A percentile compares a stretch with the other conserved stretches of the same genome.
These are phyloP conservation scores for Penicillium antarcticum DNA, from an alignment of 495 filamentous ascomycete genomes.

Conservation along the genomic window DNA sequence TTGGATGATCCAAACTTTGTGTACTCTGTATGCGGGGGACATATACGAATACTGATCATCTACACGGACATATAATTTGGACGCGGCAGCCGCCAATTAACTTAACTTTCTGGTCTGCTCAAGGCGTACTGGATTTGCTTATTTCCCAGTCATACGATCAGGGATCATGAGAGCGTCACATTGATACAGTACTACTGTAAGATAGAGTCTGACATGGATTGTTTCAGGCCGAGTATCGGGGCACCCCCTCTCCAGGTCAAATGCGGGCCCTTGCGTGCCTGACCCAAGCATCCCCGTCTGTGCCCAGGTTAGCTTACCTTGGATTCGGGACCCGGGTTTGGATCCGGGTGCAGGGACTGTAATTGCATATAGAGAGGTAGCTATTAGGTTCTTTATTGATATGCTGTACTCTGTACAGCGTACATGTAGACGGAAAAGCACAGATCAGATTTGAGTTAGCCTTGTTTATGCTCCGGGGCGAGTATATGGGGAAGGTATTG, in stretches of 20 bases:
- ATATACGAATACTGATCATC: too few relatives aligned
- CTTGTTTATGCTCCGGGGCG: background rate
- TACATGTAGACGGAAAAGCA: too few relatives aligned
- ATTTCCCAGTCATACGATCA: background rate
- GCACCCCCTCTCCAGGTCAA: background rate
- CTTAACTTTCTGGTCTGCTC: background rate
- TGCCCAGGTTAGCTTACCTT: background rate
- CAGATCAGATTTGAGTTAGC: background rate
- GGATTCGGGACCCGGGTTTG: background rate
- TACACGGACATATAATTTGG: background rate
- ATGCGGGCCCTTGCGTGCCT: constrained; percentile 14
- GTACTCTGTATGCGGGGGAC: too few relatives aligned
- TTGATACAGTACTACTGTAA: background rate
- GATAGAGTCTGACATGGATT: background rate
- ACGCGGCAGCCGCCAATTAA: background rate
- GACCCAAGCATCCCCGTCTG: background rate
- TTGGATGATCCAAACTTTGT: too few relatives aligned
- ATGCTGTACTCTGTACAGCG: too few relatives aligned
- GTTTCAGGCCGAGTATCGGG: constrained; percentile 6
- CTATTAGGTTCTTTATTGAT: background rate
- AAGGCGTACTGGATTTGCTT: background rate
- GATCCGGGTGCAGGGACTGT: background rate
- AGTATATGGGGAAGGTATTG: too few relatives aligned
- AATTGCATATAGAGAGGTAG: background rate
- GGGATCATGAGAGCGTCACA: background rate